phyloP scores from a whole-genome alignment of 148 eudicot species.

The Euryodendron excelsum region DNA sequence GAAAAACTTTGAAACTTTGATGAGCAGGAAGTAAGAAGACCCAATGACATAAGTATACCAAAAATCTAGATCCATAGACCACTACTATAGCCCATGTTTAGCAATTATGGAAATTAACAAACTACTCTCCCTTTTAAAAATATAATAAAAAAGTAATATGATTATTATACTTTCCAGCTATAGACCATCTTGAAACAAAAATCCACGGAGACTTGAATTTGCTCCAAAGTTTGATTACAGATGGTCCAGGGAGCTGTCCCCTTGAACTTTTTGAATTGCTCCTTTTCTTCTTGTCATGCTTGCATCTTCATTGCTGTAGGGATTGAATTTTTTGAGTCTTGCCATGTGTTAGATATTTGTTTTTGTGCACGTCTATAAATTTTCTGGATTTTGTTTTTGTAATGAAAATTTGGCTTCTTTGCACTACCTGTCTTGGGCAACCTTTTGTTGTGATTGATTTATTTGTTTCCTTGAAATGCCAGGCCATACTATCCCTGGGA shows the following conservation, averaged over 20 bases:
- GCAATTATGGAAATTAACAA: no score
- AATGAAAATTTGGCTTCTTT: background rate
- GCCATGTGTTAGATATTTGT: background rate
- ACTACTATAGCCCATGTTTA: background rate
- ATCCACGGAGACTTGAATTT: background rate
- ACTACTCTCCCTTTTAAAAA: background rate
- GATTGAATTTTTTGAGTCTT: background rate
- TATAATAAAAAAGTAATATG: background rate
- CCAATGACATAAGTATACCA: background rate
- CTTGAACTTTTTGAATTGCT: background rate
- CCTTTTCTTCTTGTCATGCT: background rate
- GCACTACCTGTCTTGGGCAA: background rate
- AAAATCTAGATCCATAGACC: background rate
- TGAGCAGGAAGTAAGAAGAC: background rate
- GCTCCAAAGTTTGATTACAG: background rate
- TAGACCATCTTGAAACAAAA: background rate
- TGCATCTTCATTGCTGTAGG: background rate
- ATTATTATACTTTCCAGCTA: background rate
- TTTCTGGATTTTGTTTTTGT: background rate
- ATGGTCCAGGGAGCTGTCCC: background rate
- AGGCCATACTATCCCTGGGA: slow-evolving; percentile 64
- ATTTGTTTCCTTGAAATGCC: slow-evolving; percentile 17
- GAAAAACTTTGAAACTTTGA: background rate
- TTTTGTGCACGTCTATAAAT: background rate
- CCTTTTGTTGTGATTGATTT: background rate